Percentiles rank a stretch among this genome's conserved stretches.
Conservation (phyloP, 805 yeast species). For the Candida railenensis region DNA sequence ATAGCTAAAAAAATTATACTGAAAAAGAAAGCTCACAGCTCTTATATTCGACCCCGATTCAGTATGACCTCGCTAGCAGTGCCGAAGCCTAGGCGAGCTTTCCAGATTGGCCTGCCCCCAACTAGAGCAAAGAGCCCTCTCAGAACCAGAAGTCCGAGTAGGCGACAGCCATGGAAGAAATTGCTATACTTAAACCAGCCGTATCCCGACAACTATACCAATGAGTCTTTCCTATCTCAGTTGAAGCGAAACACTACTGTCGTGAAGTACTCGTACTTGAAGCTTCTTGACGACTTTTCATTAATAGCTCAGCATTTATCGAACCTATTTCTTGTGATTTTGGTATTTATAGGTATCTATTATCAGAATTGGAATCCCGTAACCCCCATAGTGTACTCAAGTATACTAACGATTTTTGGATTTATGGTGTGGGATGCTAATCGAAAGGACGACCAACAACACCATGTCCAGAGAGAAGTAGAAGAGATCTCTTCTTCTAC, state of each 20-base stretch:
- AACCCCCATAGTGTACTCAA: conserved; percentile 32
- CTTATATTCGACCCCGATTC: neutral
- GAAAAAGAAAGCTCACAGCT: neutral
- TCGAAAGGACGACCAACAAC: conserved; percentile 25
- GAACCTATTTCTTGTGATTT: conserved; percentile 58
- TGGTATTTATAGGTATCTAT: conserved; percentile 67
- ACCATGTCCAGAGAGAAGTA: conserved; percentile 15
- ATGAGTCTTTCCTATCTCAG: conserved; percentile 75
- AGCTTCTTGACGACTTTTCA: conserved; percentile 69
- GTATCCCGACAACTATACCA: conserved; percentile 91
- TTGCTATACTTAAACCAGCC: conserved; percentile 81
- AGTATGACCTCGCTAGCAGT: neutral
- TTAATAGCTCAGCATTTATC: conserved; percentile 66
- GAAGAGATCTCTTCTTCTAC: neutral
- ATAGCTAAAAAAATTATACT: neutral
- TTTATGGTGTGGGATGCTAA: conserved; percentile 25
- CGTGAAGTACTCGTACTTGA: conserved; percentile 58
- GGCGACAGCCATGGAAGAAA: conserved; percentile 67
- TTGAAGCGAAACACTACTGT: conserved; percentile 76
- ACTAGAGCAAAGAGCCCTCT: neutral
- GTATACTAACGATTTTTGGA: conserved; percentile 30
- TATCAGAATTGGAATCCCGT: conserved; percentile 49
- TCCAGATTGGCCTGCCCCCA: neutral
- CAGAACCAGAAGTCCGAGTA: neutral
- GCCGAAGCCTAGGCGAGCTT: neutral